Conservation (phyloP, 352 stramenopile species). For the Phytophthora chlamydospora region DNA sequence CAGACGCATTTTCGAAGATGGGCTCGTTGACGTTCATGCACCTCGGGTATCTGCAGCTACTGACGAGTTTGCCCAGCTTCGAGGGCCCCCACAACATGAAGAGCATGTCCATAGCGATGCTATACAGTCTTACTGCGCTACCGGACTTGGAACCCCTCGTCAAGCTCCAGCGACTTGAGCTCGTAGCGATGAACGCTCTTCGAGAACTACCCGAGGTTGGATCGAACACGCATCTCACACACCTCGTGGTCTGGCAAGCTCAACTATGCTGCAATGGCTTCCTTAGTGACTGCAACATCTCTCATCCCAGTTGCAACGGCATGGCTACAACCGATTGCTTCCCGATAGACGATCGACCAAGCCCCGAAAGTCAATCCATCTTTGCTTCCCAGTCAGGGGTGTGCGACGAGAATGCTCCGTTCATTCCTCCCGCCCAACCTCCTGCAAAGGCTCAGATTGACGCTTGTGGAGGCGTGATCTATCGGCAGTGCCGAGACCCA, state of each 20-base stretch:
- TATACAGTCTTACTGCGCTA: conserved; percentile 10
- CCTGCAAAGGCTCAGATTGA: conserved; percentile 14
- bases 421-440: conserved; percentile 1
- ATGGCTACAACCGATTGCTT: conserved; percentile 6
- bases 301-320: conserved; percentile 1
- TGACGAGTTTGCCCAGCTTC: conserved; percentile 26
- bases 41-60: conserved; percentile 21
- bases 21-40: conserved; percentile 35
- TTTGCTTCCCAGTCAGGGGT: conserved; percentile 2
- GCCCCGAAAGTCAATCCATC: background rate
- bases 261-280: conserved; percentile 34
- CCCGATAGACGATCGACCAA: background rate
- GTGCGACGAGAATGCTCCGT: conserved; percentile 3
- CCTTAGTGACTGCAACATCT: conserved; percentile 17
- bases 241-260: conserved; percentile 3
- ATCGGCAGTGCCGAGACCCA: conserved; percentile 19
- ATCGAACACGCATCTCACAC: background rate
- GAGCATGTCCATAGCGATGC: conserved; percentile 19
- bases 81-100: conserved; percentile 27
- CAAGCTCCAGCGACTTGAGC: conserved; percentile 12
- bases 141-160: conserved; percentile 13
- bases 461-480: conserved; percentile 11
- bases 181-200: conserved; percentile 1
- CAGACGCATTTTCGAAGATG: conserved; percentile 22
- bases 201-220: conserved; percentile 13